Evolutionary conservation across 2,329 filamentous ascomycete genomes (phyloP), one percentile per base, ranked within the genome.

Genomic region (Corinectria fuckeliana): DNA sequence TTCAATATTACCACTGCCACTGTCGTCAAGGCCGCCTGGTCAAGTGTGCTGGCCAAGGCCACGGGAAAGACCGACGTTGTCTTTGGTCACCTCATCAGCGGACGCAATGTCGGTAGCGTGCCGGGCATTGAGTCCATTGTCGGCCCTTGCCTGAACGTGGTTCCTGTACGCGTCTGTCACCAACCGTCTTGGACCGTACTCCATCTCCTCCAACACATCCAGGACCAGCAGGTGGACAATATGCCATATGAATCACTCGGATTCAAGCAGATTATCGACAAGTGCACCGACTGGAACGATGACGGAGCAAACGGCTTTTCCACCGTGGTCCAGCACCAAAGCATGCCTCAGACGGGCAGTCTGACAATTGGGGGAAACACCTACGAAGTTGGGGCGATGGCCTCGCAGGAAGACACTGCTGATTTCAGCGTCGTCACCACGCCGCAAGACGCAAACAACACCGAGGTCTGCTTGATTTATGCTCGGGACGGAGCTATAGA

Each of bases 11-110:
- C 66, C 10, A 61, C 62, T 4, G 78, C 79, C 7, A 80, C 78
- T 1, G 53, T 81, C 18, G 68, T 81, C 64, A 81, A 81, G 55
- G 77, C 76, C n/a, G 78, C 79, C 1, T 81, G 79, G 79, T 74
- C 79, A 1, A 64, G 71, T 2, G 75, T 77, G 10, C 66, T 81
- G 5, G 74, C 77, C 3, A 71, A 73, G 8, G 54, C 74, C 21
- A 73, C 78, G 0, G 69, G 72, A n/a, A 72, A 67, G 20, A 59
- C 66, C 1, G 79, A 66, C 16, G 14, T 66, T 4, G 52, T 64
- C 3, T 66, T 66, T 28, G 64, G 64, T 1, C 55, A 66, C 8
- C 47, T 66, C 2, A 66, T 66, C 10, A 66, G 55, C 34, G 64
- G 64, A 3, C 58, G 64, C 11, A 64, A 66, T 5, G 7, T 28